phyloP scores from a whole-genome alignment of 805 yeast species.

The Candida morakotiae region DNA sequence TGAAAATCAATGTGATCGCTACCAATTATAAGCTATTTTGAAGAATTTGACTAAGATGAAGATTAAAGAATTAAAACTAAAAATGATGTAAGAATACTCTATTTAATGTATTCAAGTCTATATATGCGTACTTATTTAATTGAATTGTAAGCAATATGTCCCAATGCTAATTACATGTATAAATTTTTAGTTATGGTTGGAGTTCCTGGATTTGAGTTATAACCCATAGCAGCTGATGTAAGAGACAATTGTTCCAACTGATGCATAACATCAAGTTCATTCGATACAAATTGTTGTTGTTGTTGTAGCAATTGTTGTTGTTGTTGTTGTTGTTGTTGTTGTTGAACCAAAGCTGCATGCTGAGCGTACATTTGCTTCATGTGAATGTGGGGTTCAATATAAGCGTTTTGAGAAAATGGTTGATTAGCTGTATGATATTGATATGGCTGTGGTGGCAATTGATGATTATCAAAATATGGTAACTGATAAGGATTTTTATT shows the following conservation, averaged over 20 bases:
- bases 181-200: conserved; percentile 23
- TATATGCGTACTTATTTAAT: no score
- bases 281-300: conserved; percentile 16
- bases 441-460: conserved; percentile 4
- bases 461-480: conserved; percentile 2
- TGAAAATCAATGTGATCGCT: background rate
- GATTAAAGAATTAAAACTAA: no score
- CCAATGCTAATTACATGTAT: conserved; percentile 20
- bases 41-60: no score
- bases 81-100: no score
- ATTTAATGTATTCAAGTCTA: no score
- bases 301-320: conserved; percentile 14
- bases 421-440: conserved; percentile 1
- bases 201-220: conserved; percentile 41
- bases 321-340: background rate
- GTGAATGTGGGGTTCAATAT: conserved; percentile 4
- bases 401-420: conserved; percentile 5
- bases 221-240: conserved; percentile 45
- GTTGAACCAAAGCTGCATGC: conserved; percentile 3
- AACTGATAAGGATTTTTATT: conserved; percentile 2
- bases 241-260: conserved; percentile 44
- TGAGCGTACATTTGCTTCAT: conserved; percentile 5
- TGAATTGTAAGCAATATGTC: no score
- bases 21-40: no score
- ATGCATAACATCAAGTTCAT: conserved; percentile 36